Evolutionary conservation across 75 land plant species (phyloP).

Genomic region (Pinus taeda): DNA sequence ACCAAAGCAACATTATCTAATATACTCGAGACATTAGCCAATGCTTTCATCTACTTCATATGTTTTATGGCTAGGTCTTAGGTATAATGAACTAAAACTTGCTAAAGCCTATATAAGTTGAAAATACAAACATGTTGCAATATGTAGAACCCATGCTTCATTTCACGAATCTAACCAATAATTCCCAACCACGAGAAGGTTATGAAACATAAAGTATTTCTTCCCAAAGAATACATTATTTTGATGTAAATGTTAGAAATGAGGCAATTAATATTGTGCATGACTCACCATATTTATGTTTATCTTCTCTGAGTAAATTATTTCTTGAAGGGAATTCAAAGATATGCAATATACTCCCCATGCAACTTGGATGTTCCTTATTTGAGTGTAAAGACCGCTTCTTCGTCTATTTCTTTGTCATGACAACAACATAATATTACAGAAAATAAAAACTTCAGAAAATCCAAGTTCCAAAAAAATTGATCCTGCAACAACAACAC

Average conservation of each 20-base stretch:
- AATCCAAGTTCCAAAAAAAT: not conserved
- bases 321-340: constrained; percentile 41
- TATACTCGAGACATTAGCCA: not conserved
- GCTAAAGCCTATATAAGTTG: no score
- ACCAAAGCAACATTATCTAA: not conserved
- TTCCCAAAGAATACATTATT: no score
- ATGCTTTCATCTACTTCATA: not conserved
- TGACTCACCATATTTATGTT: constrained; percentile 10
- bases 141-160: not conserved
- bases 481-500: not conserved
- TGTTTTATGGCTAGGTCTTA: no score
- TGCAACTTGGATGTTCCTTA: constrained; percentile 42
- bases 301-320: constrained; percentile 32
- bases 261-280: not conserved
- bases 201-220: no score
- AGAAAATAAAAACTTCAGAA: not conserved
- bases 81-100: no score
- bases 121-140: not conserved
- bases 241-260: not conserved
- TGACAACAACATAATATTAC: no score
- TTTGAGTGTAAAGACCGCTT: constrained; percentile 15
- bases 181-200: no score
- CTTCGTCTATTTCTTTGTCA: constrained; percentile 1
- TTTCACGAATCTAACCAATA: not conserved
- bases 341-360: constrained; percentile 44